Conservation (phyloP, 148 eudicot genomes). For the Oxyria digyna region DNA sequence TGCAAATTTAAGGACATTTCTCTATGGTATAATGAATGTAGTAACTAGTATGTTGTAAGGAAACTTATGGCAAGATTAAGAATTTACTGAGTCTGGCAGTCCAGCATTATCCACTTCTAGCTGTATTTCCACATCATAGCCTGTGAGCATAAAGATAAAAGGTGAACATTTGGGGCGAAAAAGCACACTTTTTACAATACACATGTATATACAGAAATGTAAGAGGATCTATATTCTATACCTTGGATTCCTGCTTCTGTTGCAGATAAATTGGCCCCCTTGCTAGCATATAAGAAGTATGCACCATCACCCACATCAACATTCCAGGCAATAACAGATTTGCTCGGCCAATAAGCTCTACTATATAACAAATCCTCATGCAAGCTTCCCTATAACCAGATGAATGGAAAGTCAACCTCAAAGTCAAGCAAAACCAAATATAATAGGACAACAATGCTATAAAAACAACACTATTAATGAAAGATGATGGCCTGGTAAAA, state of each 20-base stretch:
- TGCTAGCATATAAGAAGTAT: conserved; percentile 60
- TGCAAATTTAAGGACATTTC: background rate
- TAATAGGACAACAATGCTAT: background rate
- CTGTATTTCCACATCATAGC: conserved; percentile 54
- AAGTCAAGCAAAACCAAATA: background rate
- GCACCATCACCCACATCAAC: conserved; percentile 46
- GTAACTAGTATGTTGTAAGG: background rate
- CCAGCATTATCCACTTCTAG: conserved; percentile 42
- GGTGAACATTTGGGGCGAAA: background rate
- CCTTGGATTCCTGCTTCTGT: conserved; percentile 53
- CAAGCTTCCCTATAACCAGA: conserved; percentile 19
- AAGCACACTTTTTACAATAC: background rate
- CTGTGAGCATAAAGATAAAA: conserved; percentile 31
- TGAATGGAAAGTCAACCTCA: background rate
- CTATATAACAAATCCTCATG: conserved; percentile 42
- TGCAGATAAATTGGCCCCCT: conserved; percentile 46
- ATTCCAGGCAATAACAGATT: conserved; percentile 66
- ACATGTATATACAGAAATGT: background rate
- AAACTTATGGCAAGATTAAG: background rate
- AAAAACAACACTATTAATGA: no score
- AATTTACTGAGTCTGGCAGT: conserved; percentile 30
- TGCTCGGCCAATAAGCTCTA: conserved; percentile 85
- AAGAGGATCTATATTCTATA: conserved; percentile 24
- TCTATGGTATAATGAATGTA: background rate
- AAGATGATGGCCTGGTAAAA: no score